These are phyloP conservation scores for Trebouxia sp. DNA, from an alignment of 139 green algal genomes.

Conservation along the genomic window DNA sequence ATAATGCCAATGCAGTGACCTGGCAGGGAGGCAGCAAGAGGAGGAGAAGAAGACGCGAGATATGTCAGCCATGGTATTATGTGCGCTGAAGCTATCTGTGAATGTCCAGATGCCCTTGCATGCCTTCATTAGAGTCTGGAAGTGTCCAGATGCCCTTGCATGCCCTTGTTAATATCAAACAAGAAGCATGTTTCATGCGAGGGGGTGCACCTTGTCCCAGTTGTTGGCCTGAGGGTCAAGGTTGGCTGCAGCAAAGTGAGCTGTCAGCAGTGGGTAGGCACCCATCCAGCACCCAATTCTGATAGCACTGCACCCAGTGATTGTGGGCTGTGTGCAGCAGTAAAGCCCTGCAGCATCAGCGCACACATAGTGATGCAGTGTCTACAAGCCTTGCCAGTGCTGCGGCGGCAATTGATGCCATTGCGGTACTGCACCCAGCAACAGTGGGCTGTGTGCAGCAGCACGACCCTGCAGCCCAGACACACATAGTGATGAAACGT, in stretches of 20 bases:
- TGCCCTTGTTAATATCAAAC: neutral
- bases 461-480: neutral
- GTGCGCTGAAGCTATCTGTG: neutral
- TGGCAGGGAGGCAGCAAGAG: too few species aligned
- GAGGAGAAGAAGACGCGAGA: too few species aligned
- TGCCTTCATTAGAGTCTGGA: neutral
- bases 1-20: too few species aligned
- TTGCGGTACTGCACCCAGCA: neutral
- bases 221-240: conserved; percentile 67
- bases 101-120: neutral
- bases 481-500: too few species aligned
- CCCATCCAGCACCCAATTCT: conserved; percentile 61
- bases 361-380: too few species aligned
- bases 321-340: conserved; percentile 57
- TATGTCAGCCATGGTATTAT: too few species aligned
- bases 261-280: conserved; percentile 51
- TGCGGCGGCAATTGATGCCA: neutral
- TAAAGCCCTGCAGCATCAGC: conserved; percentile 61
- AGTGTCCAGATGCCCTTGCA: neutral
- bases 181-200: neutral
- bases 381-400: neutral
- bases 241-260: conserved; percentile 59
- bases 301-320: conserved; percentile 48
- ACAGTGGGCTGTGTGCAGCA: too few species aligned
- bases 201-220: conserved; percentile 56